phyloP scores from a whole-genome alignment of 805 yeast genomes.

The Candida namnaoensis region DNA sequence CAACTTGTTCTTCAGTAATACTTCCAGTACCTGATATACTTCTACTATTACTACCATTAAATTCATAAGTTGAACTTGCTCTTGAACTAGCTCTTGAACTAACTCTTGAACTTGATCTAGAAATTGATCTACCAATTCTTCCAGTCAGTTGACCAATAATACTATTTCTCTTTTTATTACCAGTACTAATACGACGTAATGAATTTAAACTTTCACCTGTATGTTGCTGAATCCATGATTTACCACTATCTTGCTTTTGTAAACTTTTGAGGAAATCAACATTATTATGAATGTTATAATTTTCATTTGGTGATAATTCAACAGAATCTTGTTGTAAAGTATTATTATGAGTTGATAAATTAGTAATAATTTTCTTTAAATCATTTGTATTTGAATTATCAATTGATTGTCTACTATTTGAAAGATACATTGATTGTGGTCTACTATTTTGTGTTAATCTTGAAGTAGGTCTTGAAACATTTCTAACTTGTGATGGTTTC shows the following conservation, averaged over 20 bases:
- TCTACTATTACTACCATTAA: slow-evolving; percentile 7
- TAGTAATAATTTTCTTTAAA: slow-evolving; percentile 20
- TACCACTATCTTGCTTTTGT: slow-evolving; percentile 26
- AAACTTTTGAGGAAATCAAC: slow-evolving; percentile 28
- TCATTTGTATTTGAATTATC: slow-evolving; percentile 1
- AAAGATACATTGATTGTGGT: slow-evolving; percentile 28
- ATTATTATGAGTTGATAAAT: slow-evolving; percentile 5
- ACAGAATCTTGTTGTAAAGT: slow-evolving; percentile 3
- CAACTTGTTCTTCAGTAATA: too few species aligned
- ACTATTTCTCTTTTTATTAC: slow-evolving; percentile 10
- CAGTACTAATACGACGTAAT: slow-evolving; percentile 19
- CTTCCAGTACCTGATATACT: too few species aligned
- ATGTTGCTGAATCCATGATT: slow-evolving; percentile 20
- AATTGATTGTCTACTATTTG: too few species aligned
- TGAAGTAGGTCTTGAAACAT: not conserved
- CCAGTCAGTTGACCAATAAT: slow-evolving; percentile 19
- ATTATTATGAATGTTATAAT: slow-evolving; percentile 22
- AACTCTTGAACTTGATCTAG: not conserved
- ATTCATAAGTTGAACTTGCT: slow-evolving; percentile 19
- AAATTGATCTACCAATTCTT: slow-evolving; percentile 8
- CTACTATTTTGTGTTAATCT: slow-evolving; percentile 7
- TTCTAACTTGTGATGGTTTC: not conserved
- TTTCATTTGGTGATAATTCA: slow-evolving; percentile 16
- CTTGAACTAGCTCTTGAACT: slow-evolving; percentile 20
- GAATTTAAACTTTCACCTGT: slow-evolving; percentile 24